These are phyloP conservation scores for Pseudonitzschia delicatissima DNA, from an alignment of 108 stramenopile species.

Conservation along the genomic window DNA sequence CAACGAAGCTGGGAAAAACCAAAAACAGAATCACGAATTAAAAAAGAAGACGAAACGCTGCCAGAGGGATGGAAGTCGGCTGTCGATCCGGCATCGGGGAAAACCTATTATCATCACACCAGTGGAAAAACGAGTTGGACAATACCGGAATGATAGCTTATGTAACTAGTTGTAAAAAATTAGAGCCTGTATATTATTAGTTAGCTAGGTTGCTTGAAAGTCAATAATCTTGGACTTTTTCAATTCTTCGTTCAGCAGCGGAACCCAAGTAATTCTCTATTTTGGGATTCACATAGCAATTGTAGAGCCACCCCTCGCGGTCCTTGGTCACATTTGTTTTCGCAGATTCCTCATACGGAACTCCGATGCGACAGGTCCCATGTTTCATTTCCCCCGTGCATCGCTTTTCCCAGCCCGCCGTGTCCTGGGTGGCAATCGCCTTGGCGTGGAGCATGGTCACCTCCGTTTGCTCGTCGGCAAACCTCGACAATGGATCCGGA, in stretches of 20 bases:
- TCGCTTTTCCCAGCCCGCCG: conserved; percentile 33
- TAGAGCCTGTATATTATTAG: not conserved
- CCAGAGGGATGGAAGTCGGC: conserved; percentile 72
- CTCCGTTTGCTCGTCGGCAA: conserved; percentile 62
- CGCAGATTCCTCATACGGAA: conserved; percentile 35
- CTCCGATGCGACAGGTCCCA: conserved; percentile 48
- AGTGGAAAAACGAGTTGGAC: conserved; percentile 71
- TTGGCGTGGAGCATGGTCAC: conserved; percentile 84
- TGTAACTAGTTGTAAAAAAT: not conserved
- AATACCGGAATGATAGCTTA: conserved; percentile 27
- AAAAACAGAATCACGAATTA: not conserved
- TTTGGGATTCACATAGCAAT: conserved; percentile 63
- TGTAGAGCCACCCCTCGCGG: conserved; percentile 51
- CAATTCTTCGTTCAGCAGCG: conserved; percentile 36
- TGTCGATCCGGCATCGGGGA: conserved; percentile 50
- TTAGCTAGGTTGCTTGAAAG: not conserved
- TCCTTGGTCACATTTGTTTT: conserved; percentile 1
- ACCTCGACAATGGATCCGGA: conserved; percentile 37
- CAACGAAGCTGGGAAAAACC: conserved; percentile 64
- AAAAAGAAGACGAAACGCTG: conserved; percentile 16
- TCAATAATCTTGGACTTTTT: conserved; percentile 8
- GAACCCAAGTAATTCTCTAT: conserved; percentile 57
- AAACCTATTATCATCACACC: conserved; percentile 66
- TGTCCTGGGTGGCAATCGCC: conserved; percentile 42
- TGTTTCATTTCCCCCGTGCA: conserved; percentile 27